Percentiles rank a stretch among this genome's conserved stretches.
Evolutionary conservation across 495 filamentous ascomycete genomes (phyloP).

Genomic region (Ramalina intermedia): DNA sequence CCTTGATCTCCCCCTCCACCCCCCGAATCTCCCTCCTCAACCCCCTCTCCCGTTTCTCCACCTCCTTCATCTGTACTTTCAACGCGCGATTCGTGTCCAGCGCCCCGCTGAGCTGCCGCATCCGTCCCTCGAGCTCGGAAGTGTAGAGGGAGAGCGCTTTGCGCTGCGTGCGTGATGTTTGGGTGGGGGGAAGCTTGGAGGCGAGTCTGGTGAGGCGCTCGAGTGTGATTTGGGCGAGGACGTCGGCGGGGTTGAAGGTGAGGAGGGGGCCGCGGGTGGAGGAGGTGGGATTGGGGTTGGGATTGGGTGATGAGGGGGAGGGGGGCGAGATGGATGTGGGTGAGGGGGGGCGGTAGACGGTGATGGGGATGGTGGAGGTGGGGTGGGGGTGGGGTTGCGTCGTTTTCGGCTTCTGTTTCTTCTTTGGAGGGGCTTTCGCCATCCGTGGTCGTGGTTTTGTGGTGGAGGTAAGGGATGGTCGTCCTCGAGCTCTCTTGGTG

Average conservation of each 20-base stretch:
- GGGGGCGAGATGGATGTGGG: conserved; percentile 19
- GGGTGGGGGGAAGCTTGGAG: not conserved
- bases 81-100: conserved; percentile 3
- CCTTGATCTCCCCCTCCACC: conserved; percentile 5
- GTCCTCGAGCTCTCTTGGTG: conserved; percentile 4
- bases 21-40: conserved; percentile 4
- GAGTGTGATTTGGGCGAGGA: conserved; percentile 10
- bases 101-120: conserved; percentile 4
- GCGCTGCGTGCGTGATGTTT: conserved; percentile 18
- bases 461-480: not conserved
- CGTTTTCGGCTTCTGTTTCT: conserved; percentile 1
- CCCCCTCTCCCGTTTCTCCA: conserved; percentile 4
- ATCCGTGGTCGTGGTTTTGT: not conserved
- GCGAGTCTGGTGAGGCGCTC: conserved; percentile 6
- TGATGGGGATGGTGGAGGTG: conserved; percentile 5
- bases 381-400: not conserved
- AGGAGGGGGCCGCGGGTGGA: not conserved
- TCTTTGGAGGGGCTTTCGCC: not conserved
- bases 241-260: conserved; percentile 1
- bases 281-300: conserved; percentile 12
- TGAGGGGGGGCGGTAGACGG: conserved; percentile 4
- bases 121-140: conserved; percentile 46
- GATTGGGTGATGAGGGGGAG: conserved; percentile 23
- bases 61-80: not conserved
- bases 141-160: conserved; percentile 54